A percentile compares a stretch with the other conserved stretches of the same genome.
These are phyloP conservation scores for Ceratobasidium sp. DNA, from an alignment of 1,284 basidiomycete genomes.

Conservation along the genomic window DNA sequence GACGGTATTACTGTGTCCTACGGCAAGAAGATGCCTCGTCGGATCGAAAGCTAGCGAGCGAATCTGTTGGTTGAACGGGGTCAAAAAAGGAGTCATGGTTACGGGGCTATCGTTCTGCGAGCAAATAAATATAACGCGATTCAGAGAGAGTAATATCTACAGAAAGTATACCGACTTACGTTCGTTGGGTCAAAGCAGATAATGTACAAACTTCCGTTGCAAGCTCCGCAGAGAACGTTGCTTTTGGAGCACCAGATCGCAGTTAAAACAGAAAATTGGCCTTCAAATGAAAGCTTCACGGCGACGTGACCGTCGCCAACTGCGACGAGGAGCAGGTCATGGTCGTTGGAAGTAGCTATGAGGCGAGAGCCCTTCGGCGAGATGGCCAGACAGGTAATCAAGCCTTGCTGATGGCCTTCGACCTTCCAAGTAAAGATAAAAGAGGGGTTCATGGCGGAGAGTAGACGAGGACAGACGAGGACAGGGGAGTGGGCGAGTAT, in stretches of 20 bases:
- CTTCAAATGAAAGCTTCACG: neutral
- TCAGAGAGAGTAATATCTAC: no score
- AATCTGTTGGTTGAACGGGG: neutral
- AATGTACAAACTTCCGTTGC: neutral
- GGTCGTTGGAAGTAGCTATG: neutral
- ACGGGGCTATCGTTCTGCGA: neutral
- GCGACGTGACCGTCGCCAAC: neutral
- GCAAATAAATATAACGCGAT: no score
- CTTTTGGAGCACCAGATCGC: neutral
- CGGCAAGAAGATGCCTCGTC: neutral
- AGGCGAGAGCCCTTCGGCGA: neutral
- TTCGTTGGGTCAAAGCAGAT: neutral
- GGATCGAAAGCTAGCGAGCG: conserved; percentile 13
- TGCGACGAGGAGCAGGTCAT: neutral
- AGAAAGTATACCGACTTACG: neutral
- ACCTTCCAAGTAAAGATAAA: neutral
- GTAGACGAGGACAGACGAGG: neutral
- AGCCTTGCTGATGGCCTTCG: neutral
- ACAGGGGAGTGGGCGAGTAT: no score
- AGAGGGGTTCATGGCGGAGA: neutral
- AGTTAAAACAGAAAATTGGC: neutral
- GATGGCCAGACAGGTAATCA: neutral
- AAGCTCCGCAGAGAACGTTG: neutral
- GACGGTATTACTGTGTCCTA: conserved; percentile 17
- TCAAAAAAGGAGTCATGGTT: neutral